Base-by-base conservation (phyloP, 768 basidiomycete species). In the Coprinellus micaceus region DNA sequence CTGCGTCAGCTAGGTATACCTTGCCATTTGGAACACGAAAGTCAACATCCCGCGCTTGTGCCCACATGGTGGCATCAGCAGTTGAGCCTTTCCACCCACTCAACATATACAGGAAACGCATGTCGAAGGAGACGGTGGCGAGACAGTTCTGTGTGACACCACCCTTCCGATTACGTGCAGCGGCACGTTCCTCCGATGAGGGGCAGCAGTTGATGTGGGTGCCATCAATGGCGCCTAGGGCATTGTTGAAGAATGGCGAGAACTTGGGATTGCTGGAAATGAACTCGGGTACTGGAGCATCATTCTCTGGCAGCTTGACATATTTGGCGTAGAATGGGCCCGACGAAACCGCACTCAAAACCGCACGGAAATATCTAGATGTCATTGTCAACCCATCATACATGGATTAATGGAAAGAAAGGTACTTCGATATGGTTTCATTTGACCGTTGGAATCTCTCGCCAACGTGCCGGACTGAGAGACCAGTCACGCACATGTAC, bases 21-120 rank as follows among this genome's bases (percentile, higher is more conserved):
- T 66, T 61, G 0, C 67, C 65, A 0, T 57, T 15, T 1, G 67
- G 67, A 21, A 75, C 61, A 1, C 10, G 11, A 1, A 76, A 57
- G 59, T 69, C 66, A n/a, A 15, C 22, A 0, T 25, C 57, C 70
- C 68, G 60, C 3, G 72, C 68, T 65, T 72, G 46, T 4, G 65
- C 36, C 60, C 63, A 77, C 19, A 77, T 63, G 0, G 59, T 55
- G 15, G 66, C 60, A 67, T 79, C 74, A 2, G 74, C 63, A 4
- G 66, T 65, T 33, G 67, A 70, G 0, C 76, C 77, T 40, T 80
- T 76, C 70, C 72, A 77, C 1, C 76, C 73, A 53, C 65, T 69
- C 3, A 74, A 58, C 5, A 74, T 43, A 59, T 77, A 79, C 4
- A 64, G 60, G 49, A 79, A 78, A 1, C 52, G 36, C 24, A 78